phyloP scores from a whole-genome alignment of 352 stramenopile species.

The Detonula confervacea region DNA sequence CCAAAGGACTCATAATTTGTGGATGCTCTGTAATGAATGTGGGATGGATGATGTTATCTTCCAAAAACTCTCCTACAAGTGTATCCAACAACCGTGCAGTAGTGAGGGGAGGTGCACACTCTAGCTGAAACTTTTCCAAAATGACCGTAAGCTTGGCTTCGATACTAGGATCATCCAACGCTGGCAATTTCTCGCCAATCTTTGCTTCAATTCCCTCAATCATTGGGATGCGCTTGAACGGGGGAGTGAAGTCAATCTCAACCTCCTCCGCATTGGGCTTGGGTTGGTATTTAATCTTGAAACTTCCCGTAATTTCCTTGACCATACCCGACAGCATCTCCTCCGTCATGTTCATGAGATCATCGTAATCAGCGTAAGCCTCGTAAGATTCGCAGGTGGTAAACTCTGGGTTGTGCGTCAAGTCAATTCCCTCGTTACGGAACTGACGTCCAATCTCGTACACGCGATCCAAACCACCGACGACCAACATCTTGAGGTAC shows the following conservation, averaged over 20 bases:
- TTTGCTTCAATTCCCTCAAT: conserved; percentile 94
- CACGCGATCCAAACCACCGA: conserved; percentile 96
- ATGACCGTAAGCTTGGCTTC: conserved; percentile 88
- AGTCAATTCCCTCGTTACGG: conserved; percentile 97
- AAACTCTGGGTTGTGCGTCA: conserved; percentile 99
- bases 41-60: conserved; percentile 92
- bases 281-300: conserved; percentile 94
- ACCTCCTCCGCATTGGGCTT: conserved; percentile 86
- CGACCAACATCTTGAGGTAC: conserved; percentile 94
- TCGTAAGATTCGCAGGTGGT: conserved; percentile 99
- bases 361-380: conserved; percentile 98
- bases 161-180: conserved; percentile 84
- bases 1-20: conserved; percentile 96
- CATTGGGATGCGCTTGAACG: conserved; percentile 97
- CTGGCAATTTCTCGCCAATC: conserved; percentile 88
- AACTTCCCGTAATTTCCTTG: conserved; percentile 95
- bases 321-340: conserved; percentile 97
- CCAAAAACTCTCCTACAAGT: conserved; percentile 97
- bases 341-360: conserved; percentile 98
- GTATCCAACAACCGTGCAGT: conserved; percentile 96
- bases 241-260: conserved; percentile 98
- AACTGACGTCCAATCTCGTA: conserved; percentile 99
- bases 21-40: conserved; percentile 99
- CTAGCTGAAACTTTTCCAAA: conserved; percentile 89
- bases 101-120: conserved; percentile 93